These are phyloP conservation scores for Claviceps sp. DNA, from an alignment of 2,329 filamentous ascomycete genomes.

Conservation along the genomic window DNA sequence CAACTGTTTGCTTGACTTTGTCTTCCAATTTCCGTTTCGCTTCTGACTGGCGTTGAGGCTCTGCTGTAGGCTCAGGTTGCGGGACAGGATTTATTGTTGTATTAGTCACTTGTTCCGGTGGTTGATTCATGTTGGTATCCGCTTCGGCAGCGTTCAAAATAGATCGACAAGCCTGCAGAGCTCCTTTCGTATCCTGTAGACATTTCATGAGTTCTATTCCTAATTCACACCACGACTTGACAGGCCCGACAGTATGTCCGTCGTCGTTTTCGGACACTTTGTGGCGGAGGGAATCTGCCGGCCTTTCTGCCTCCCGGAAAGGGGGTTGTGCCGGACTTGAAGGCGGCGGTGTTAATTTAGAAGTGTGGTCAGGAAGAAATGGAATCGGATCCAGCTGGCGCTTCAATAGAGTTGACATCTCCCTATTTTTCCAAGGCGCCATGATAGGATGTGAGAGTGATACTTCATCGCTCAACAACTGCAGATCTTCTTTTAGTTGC, in stretches of 20 bases:
- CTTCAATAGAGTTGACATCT: constrained; percentile 36
- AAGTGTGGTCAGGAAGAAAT: constrained; percentile 42
- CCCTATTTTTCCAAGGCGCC: constrained; percentile 38
- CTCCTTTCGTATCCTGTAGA: constrained; percentile 14
- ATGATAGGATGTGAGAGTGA: constrained; percentile 48
- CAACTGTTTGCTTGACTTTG: constrained; percentile 1
- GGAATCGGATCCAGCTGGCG: constrained; percentile 48
- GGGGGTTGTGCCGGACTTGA: constrained; percentile 5
- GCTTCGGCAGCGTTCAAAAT: constrained; percentile 12
- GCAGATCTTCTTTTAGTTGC: constrained; percentile 42
- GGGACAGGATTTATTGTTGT: not conserved
- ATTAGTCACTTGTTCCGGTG: constrained; percentile 2
- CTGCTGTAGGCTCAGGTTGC: not conserved
- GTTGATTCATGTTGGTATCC: constrained; percentile 6
- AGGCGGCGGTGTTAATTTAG: constrained; percentile 20
- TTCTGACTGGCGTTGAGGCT: not conserved
- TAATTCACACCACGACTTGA: constrained; percentile 21
- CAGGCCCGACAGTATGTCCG: constrained; percentile 1
- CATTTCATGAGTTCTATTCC: constrained; percentile 21
- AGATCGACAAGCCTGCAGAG: constrained; percentile 17
- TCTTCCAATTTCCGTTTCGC: not conserved
- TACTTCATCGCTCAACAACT: constrained; percentile 39
- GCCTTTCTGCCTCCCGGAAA: not conserved
- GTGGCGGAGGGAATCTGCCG: not conserved
- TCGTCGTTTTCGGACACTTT: not conserved